Evolutionary conservation across 2,329 filamentous ascomycete species (phyloP), one percentile per base, ranked within the genome.

Genomic region (Fusarium compactum): DNA sequence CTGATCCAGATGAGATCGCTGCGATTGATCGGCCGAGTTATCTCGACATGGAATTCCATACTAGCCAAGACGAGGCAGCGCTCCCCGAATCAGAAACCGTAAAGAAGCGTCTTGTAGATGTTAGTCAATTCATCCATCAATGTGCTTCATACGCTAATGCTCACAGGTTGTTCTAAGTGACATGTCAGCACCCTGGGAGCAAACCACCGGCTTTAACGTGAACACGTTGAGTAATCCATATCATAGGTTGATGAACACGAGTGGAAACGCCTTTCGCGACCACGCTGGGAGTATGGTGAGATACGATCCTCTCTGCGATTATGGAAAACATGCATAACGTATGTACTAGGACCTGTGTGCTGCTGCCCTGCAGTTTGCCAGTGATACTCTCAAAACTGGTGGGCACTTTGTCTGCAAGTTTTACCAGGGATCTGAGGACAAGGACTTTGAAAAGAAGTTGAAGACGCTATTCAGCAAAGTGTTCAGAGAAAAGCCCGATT

Each of bases 191-290:
- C 95, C 96, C 91, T 98, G 94, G 94, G 86, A 90, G 76, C 92
- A 93, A 84, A 92, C 88, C 56, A 86, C 86, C 77, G 91, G 91
- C 77, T 94, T 92, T 84, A 91, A 89, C 84, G 91, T 92, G 85
- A 94, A 89, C 84, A 97, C 91, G 85, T 87, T 98, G 89, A 97
- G 91, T 95, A 92, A 96, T 89, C 94, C 94, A 71, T 96, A 97
- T 90, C 81, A 83, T 87, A 99, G 96, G 96, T 92, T 99, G 91
- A 97, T 98, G 94, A 99, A 99, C 82, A 98, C 95, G 75, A 97
- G 92, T 82, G 96, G 96, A 60, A 92, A 93, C 76, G 82, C 82
- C 22, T 96, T 97, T 78, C 89, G 90, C 71, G 96, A 99, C 81
- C 96, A 99, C 81, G 91, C 90, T 12, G 93, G 93, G 30, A 98